Evolutionary conservation across 1,284 basidiomycete genomes (phyloP).

Genomic region (Phylloboletellus chloephorus): DNA sequence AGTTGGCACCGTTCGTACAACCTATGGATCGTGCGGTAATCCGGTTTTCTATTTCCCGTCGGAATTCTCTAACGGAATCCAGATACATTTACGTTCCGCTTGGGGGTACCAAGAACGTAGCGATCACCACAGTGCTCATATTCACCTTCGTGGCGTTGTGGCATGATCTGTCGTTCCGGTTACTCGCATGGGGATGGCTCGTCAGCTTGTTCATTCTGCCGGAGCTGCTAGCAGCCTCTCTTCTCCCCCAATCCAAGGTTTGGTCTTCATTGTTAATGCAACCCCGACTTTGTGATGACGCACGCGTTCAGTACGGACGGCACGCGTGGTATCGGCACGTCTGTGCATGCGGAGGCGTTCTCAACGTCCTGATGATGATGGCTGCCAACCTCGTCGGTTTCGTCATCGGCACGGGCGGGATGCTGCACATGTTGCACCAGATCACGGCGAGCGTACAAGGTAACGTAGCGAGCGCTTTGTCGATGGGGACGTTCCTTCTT

Average conservation of each 20-base stretch:
- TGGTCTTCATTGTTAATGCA: conserved; percentile 23
- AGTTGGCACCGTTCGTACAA: conserved; percentile 97
- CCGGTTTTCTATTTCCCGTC: conserved; percentile 10
- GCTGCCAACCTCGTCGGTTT: conserved; percentile 93
- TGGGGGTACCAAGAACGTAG: conserved; percentile 67
- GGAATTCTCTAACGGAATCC: conserved; percentile 1
- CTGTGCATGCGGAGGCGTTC: conserved; percentile 78
- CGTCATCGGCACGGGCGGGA: conserved; percentile 85
- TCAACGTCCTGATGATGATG: conserved; percentile 91
- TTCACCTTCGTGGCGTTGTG: conserved; percentile 99
- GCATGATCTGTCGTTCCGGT: conserved; percentile 88
- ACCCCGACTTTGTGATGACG: conserved; percentile 3
- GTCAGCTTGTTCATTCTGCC: conserved; percentile 88
- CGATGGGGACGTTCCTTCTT: too few species aligned
- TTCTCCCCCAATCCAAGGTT: conserved; percentile 65
- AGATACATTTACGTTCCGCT: conserved; percentile 96
- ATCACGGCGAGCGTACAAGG: conserved; percentile 67
- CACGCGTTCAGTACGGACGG: conserved; percentile 53
- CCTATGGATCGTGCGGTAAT: conserved; percentile 86
- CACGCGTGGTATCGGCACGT: conserved; percentile 82
- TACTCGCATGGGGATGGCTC: conserved; percentile 97
- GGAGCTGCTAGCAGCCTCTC: conserved; percentile 62
- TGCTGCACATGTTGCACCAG: conserved; percentile 63
- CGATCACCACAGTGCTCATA: conserved; percentile 72
- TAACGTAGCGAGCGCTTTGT: conserved; percentile 26